phyloP scores from a whole-genome alignment of 2,329 filamentous ascomycete genomes.

The Anthostomella pinea region DNA sequence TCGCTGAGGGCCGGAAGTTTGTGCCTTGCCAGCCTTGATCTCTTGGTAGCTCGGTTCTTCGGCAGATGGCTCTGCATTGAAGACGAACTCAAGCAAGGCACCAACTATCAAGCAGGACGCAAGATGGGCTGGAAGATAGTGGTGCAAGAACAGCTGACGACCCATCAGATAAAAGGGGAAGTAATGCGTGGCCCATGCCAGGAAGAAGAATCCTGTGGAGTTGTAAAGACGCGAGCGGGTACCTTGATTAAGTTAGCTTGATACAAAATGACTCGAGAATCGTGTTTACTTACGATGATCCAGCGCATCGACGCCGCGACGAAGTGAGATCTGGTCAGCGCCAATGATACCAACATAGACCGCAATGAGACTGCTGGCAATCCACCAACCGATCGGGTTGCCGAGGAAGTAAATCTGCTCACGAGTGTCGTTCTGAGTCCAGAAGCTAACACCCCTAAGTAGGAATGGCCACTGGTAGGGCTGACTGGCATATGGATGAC shows the following conservation, averaged over 20 bases:
- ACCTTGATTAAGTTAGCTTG: conserved; percentile 46
- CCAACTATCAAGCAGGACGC: conserved; percentile 88
- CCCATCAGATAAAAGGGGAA: conserved; percentile 98
- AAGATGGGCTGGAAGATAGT: conserved; percentile 93
- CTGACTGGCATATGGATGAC: conserved; percentile 91
- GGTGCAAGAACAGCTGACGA: conserved; percentile 94
- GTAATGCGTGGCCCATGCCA: conserved; percentile 96
- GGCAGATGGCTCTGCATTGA: conserved; percentile 77
- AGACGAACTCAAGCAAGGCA: conserved; percentile 91
- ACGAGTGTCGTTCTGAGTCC: conserved; percentile 92
- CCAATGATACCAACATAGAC: conserved; percentile 90
- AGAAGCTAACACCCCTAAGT: conserved; percentile 96
- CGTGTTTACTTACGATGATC: conserved; percentile 77
- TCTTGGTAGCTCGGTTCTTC: conserved; percentile 49
- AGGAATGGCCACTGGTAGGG: conserved; percentile 98
- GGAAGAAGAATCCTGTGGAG: conserved; percentile 98
- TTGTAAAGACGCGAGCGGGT: conserved; percentile 95
- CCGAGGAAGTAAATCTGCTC: conserved; percentile 99
- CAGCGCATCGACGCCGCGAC: conserved; percentile 88
- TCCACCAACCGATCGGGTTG: conserved; percentile 97
- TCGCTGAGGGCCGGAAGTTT: conserved; percentile 42
- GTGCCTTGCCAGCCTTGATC: conserved; percentile 46
- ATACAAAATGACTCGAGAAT: background rate
- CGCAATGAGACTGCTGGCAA: conserved; percentile 85
- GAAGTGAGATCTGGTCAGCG: conserved; percentile 89